These are phyloP conservation scores for Achlya hypogyna DNA, from an alignment of 352 stramenopile genomes.

Conservation along the genomic window DNA sequence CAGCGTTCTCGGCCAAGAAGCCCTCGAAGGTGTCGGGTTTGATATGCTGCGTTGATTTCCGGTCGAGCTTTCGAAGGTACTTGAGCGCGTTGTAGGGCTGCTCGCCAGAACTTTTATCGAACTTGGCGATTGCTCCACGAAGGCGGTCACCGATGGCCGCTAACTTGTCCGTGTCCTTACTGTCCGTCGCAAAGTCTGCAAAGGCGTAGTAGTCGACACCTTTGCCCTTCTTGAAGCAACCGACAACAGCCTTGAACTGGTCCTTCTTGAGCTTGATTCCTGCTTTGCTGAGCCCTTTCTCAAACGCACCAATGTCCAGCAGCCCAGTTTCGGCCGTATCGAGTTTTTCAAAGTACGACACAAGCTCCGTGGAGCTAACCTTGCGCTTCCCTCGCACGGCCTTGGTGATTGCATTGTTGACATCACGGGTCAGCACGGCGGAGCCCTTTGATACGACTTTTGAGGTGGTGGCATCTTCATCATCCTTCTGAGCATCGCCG, in stretches of 20 bases:
- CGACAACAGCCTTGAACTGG: neutral
- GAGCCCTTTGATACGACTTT: neutral
- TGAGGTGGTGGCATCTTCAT: neutral
- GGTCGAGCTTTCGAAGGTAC: constrained; percentile 44
- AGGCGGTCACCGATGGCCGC: constrained; percentile 40
- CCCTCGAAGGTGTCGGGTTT: neutral
- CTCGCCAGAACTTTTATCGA: constrained; percentile 33
- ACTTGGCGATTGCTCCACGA: constrained; percentile 36
- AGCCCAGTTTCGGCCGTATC: neutral
- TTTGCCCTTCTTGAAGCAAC: constrained; percentile 4
- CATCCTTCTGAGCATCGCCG: neutral
- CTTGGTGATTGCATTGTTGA: neutral
- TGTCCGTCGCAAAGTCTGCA: constrained; percentile 56
- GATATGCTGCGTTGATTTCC: constrained; percentile 17
- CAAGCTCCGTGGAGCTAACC: neutral
- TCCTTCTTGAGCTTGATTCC: constrained; percentile 11
- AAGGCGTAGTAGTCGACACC: constrained; percentile 45
- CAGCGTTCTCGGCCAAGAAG: neutral
- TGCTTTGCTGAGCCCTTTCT: neutral
- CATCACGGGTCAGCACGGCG: neutral
- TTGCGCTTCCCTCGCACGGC: neutral
- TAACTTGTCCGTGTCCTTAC: constrained; percentile 47
- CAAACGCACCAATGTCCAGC: neutral
- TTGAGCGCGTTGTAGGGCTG: constrained; percentile 35
- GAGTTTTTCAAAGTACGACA: neutral